Percentiles rank a stretch among this genome's conserved stretches.
phyloP scores from a whole-genome alignment of 495 filamentous ascomycete species.

The Extremus antarcticus region DNA sequence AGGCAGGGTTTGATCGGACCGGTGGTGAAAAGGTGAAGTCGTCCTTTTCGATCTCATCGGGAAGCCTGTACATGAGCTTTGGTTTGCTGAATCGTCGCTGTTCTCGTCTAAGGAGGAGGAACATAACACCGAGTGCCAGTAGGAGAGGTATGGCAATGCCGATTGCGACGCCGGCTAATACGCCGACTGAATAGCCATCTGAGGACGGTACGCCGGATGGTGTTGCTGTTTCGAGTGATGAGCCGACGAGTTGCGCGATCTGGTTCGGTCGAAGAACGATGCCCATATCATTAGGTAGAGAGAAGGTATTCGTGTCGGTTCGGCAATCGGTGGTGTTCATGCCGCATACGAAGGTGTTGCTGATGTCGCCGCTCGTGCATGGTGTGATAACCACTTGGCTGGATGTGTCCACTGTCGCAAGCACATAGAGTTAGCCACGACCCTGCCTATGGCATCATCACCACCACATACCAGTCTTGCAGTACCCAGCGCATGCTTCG shows the following conservation, averaged over 20 bases:
- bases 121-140: background rate
- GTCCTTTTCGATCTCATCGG: conserved; percentile 3
- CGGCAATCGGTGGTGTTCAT: conserved; percentile 6
- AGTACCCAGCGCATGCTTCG: conserved; percentile 9
- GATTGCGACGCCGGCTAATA: conserved; percentile 4
- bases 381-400: conserved; percentile 3
- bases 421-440: background rate
- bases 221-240: background rate
- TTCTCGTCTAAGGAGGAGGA: conserved; percentile 5
- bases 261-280: conserved; percentile 7
- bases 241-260: conserved; percentile 1
- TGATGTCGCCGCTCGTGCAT: conserved; percentile 4
- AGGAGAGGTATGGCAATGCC: conserved; percentile 10
- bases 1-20: background rate
- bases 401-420: background rate
- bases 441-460: background rate
- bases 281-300: background rate
- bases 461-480: conserved; percentile 2
- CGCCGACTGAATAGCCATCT: background rate
- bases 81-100: conserved; percentile 1
- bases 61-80: conserved; percentile 17
- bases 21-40: conserved; percentile 8
- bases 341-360: conserved; percentile 12
- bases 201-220: background rate
- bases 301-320: conserved; percentile 7